Conservation (phyloP, 805 yeast genomes). For the Wickerhamomyces hampshirensis region DNA sequence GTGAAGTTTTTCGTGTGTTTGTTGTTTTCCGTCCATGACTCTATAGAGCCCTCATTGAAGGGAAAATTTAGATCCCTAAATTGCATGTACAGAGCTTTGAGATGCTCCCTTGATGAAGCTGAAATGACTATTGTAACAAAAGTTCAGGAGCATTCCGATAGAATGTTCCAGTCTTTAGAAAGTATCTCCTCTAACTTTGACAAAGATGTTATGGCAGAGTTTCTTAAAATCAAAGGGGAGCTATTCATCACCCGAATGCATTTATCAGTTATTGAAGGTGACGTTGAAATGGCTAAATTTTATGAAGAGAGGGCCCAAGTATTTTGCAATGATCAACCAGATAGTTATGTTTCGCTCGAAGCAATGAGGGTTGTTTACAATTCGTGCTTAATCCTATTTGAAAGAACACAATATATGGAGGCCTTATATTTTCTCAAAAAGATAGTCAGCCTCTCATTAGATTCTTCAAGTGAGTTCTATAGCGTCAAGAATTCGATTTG, state of each 20-base stretch:
- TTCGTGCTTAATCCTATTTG: slow-evolving; percentile 20
- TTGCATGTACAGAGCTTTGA: slow-evolving; percentile 28
- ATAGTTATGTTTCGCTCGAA: slow-evolving; percentile 23
- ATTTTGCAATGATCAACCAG: slow-evolving; percentile 9
- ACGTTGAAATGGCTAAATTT: slow-evolving; percentile 31
- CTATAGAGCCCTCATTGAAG: slow-evolving; percentile 19
- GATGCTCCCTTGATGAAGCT: slow-evolving; percentile 25
- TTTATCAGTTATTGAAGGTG: slow-evolving; percentile 25
- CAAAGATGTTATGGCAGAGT: slow-evolving; percentile 7
- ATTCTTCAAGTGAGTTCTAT: slow-evolving; percentile 13
- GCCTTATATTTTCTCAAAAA: slow-evolving; percentile 17
- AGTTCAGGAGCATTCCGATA: slow-evolving; percentile 28
- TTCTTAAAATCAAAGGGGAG: slow-evolving; percentile 23
- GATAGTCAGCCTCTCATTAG: slow-evolving; percentile 9
- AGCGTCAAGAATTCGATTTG: slow-evolving; percentile 22
- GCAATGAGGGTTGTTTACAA: slow-evolving; percentile 31
- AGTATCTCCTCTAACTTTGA: slow-evolving; percentile 10
- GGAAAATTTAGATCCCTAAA: slow-evolving; percentile 27
- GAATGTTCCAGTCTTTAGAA: slow-evolving; percentile 21
- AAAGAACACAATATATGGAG: slow-evolving; percentile 7
- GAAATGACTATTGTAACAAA: slow-evolving; percentile 15
- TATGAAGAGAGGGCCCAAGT: slow-evolving; percentile 28
- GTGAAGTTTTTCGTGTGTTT: slow-evolving; percentile 27
- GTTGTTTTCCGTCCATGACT: slow-evolving; percentile 29
- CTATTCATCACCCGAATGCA: slow-evolving; percentile 30